phyloP scores from a whole-genome alignment of 306 rosid species.

The Myrica gale region DNA sequence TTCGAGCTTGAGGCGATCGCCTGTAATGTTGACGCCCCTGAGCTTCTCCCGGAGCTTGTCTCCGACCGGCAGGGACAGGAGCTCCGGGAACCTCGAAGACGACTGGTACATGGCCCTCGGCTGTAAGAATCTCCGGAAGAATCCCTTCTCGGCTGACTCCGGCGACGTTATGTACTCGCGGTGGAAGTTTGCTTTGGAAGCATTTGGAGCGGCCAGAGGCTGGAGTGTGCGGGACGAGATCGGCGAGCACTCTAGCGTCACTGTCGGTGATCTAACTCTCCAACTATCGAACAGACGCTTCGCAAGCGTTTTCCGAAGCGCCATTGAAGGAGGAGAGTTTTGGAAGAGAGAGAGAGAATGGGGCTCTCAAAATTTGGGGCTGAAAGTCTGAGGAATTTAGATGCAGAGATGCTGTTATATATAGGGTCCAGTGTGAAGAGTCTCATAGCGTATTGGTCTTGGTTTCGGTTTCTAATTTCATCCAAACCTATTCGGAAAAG shows the following conservation, averaged over 20 bases:
- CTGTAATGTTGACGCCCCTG: conserved; percentile 22
- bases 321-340: conserved; percentile 41
- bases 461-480: too few relatives aligned
- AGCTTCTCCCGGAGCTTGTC: conserved; percentile 50
- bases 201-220: conserved; percentile 19
- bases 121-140: conserved; percentile 55
- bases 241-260: conserved; percentile 1
- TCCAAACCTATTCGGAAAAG: too few relatives aligned
- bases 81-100: conserved; percentile 47
- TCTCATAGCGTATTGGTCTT: too few relatives aligned
- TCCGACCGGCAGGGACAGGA: conserved; percentile 54
- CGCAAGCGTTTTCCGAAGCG: conserved; percentile 49
- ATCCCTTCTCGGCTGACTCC: conserved; percentile 29
- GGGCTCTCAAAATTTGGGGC: conserved; percentile 9
- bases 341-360: not conserved
- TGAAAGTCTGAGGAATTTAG: not conserved
- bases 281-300: conserved; percentile 34
- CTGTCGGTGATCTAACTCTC: conserved; percentile 23
- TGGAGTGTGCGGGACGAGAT: conserved; percentile 15
- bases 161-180: conserved; percentile 40
- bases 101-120: conserved; percentile 41
- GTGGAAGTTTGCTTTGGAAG: conserved; percentile 33
- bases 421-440: conserved; percentile 30
- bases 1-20: not conserved
- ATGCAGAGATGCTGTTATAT: not conserved